Evolutionary conservation across 2,329 filamentous ascomycete species (phyloP), one percentile per base, ranked within the genome.

Genomic region (Elsinoe ampelina): DNA sequence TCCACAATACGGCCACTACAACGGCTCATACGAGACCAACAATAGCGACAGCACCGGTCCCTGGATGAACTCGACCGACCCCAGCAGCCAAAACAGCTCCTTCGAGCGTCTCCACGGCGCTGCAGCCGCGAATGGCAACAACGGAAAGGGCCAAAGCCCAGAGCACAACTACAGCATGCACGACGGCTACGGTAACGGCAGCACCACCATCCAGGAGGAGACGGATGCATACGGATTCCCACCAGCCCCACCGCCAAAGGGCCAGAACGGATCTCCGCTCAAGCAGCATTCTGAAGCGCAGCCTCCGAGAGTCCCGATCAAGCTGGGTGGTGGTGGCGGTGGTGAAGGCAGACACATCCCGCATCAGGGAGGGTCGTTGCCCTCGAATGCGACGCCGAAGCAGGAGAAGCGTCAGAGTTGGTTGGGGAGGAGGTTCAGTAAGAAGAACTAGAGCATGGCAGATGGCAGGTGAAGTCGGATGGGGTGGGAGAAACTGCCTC

Each of bases 41-140:
- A 87, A 84, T 51, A 86, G 82, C 63, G 82, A 85, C 61, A 83
- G 75, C 55, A 76, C 76, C 55, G 90, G 95, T 58, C 84, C 84
- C 11, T 84, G 81, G 67, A 85, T 84, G 57, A 91, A 93, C 70
- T 85, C 85, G 62, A 95, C 89, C 59, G 90, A 95, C 67, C 91
- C 88, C 74, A 93, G 87, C 73, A 95, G 90, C 67, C 87, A 95
- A 67, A 95, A 95, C 73, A 95, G 89, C 73, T 95, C 89, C 1
- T 82, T 95, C 63, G 89, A 95, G 67, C 84, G 89, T 60, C 75
- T 84, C 35, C 80, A 80, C 64, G 52, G 35, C 20, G 59, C 60
- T 35, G 15, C 45, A 11, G 26, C 26, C 32, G 48, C 32, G 13
- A 13, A 19, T 11, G 60, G 57, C 48, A 62, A 66, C 45, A 57